A percentile compares a stretch with the other conserved stretches of the same genome.
Conservation (phyloP, 768 basidiomycete genomes). For the Lentinula sp. region DNA sequence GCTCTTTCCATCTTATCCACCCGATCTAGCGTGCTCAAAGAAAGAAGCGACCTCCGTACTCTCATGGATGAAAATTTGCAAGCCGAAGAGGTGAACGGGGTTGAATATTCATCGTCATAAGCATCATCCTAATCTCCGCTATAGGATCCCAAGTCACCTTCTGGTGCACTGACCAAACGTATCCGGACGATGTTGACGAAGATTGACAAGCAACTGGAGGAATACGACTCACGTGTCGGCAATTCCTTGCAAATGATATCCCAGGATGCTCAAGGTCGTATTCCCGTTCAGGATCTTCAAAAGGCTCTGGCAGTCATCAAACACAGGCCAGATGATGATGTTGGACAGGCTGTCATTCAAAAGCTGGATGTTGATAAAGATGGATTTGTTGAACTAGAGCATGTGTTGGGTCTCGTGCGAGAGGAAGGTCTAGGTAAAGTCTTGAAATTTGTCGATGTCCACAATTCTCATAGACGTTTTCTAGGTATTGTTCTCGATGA, state of each 20-base stretch:
- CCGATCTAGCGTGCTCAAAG: constrained; percentile 92
- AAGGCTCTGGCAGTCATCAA: constrained; percentile 91
- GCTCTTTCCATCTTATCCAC: constrained; percentile 88
- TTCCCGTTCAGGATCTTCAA: constrained; percentile 83
- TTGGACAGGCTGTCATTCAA: constrained; percentile 79
- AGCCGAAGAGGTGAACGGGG: constrained; percentile 64
- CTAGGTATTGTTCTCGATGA: constrained; percentile 81
- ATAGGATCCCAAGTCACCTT: constrained; percentile 77
- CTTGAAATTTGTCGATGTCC: constrained; percentile 12
- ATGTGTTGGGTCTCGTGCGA: constrained; percentile 82
- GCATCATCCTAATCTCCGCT: background rate
- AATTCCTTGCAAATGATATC: constrained; percentile 82
- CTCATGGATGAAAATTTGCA: constrained; percentile 94
- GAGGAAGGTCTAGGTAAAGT: constrained; percentile 75
- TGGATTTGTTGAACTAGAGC: constrained; percentile 91
- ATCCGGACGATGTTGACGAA: constrained; percentile 95
- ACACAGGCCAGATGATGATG: constrained; percentile 87
- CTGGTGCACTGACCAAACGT: constrained; percentile 87
- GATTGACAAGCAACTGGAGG: constrained; percentile 87
- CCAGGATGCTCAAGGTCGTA: constrained; percentile 80
- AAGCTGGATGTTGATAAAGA: constrained; percentile 97
- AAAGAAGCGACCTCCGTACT: constrained; percentile 83
- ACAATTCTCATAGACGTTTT: constrained; percentile 4
- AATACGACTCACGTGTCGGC: constrained; percentile 86
- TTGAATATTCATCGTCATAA: background rate